Evolutionary conservation across 768 basidiomycete genomes (phyloP).

Genomic region (Mycena galopus): DNA sequence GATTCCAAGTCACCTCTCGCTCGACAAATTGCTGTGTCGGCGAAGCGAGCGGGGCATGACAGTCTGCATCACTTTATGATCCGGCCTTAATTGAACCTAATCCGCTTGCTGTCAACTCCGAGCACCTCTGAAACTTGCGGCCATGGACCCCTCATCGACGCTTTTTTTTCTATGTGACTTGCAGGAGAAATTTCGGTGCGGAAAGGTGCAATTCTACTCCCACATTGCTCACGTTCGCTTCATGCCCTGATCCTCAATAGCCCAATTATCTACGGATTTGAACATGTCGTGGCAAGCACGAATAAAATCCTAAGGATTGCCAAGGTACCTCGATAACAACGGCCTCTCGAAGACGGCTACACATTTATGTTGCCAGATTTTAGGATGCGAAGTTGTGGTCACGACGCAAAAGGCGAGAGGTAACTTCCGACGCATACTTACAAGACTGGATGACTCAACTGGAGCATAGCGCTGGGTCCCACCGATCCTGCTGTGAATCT

Average conservation of each 20-base stretch:
- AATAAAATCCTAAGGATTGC: constrained; percentile 85
- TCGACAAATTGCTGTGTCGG: too few relatives aligned
- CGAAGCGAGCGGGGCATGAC: too few relatives aligned
- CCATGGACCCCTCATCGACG: constrained; percentile 54
- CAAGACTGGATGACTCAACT: background rate
- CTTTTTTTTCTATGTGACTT: constrained; percentile 89
- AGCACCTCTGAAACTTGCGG: too few relatives aligned
- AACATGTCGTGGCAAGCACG: constrained; percentile 74
- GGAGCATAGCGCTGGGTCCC: constrained; percentile 70
- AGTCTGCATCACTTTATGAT: too few relatives aligned
- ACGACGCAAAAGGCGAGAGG: constrained; percentile 91
- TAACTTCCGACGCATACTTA: constrained; percentile 44
- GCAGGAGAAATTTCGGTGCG: constrained; percentile 75
- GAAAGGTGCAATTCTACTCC: constrained; percentile 46
- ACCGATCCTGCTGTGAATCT: constrained; percentile 75
- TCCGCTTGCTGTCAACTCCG: too few relatives aligned
- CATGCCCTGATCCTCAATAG: constrained; percentile 42
- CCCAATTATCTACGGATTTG: constrained; percentile 75
- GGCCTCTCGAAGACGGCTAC: constrained; percentile 1
- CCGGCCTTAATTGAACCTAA: too few relatives aligned
- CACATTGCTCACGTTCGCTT: background rate
- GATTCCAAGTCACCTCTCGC: too few relatives aligned
- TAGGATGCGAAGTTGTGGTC: constrained; percentile 78
- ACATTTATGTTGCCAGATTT: constrained; percentile 54
- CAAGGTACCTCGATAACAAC: constrained; percentile 57